Base-by-base conservation (phyloP, 352 stramenopile genomes). In the Pseudoperonospora humuli region DNA sequence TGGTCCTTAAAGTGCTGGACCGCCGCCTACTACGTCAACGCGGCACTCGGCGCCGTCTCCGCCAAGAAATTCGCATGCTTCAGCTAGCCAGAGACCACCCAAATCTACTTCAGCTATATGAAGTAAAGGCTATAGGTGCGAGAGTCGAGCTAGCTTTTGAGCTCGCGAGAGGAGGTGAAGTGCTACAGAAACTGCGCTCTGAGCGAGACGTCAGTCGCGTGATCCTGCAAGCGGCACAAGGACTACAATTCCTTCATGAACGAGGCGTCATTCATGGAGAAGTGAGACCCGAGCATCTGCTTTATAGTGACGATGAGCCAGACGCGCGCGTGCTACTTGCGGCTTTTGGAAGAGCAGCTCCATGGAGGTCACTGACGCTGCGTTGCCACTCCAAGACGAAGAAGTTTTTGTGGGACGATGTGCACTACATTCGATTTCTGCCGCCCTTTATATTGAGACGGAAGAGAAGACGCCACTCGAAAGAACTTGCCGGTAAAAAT, bases 71-170 rank as follows among this genome's bases (percentile, higher is more conserved):
- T 15, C 54, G 54, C 36, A 54, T 89, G 31, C 58, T 92, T 24
- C 48, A 60, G 26, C 45, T 69, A 20, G 73, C 58, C 9, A 47
- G 57, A 27, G 54, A 62, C 4, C 76, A 92, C 41, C 54, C 60
- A 18, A 77, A 88, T 39, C 50, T 92, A 37, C 64, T 92, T 36
- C 72, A 54, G 17, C 62, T 92, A 40, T 67, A 86, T 45, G 75
- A 67, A 39, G 72, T 84, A 18, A 74, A 75, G 42, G 54, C 72
- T 10, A 62, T 66, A 1, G 36, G 53, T 3, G 25, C 48, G 18
- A 81, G 67, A 6, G 50, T 88, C 9, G 74, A 87, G 50, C 69
- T 92, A 43, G 75, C 70, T 28, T 92, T 92, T 31, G 76, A 92
- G 45, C 47, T 92, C 36, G 75, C 76, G 5, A 50, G 65, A 37